Evolutionary conservation across 768 basidiomycete species (phyloP).

Genomic region (Kwoniella sp.): DNA sequence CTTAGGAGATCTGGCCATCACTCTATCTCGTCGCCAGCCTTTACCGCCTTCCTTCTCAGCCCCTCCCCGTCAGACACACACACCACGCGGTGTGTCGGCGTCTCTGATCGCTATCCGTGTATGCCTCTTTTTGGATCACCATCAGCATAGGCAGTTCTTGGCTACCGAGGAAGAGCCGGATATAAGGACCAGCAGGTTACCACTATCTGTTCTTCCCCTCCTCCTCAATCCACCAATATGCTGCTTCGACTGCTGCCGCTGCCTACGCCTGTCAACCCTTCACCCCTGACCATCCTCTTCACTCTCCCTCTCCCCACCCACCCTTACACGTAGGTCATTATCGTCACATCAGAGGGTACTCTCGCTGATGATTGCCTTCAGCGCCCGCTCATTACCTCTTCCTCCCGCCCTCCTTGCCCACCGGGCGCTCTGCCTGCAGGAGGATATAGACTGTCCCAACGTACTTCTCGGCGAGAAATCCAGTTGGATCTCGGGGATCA

Average conservation of each 20-base stretch:
- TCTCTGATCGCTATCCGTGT: too few relatives aligned
- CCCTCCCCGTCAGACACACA: too few relatives aligned
- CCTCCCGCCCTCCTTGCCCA: constrained; percentile 48
- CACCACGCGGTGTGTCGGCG: too few relatives aligned
- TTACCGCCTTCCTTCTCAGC: too few relatives aligned
- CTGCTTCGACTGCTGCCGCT: constrained; percentile 48
- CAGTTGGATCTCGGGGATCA: constrained; percentile 48
- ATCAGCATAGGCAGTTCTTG: too few relatives aligned
- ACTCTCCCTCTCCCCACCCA: constrained; percentile 46
- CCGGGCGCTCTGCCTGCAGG: constrained; percentile 37
- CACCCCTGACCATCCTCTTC: constrained; percentile 51
- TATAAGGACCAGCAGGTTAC: too few relatives aligned
- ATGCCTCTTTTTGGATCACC: too few relatives aligned
- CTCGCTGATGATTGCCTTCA: constrained; percentile 6
- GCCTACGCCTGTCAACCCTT: constrained; percentile 34
- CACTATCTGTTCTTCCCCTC: too few relatives aligned
- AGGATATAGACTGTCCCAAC: constrained; percentile 48
- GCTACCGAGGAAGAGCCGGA: too few relatives aligned
- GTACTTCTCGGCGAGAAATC: constrained; percentile 49
- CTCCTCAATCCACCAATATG: too few relatives aligned
- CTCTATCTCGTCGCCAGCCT: too few relatives aligned
- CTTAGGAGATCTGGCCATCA: too few relatives aligned
- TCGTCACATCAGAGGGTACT: neutral
- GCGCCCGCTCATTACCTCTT: constrained; percentile 41
- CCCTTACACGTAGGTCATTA: constrained; percentile 42